phyloP scores from a whole-genome alignment of 176 grass and related monocot genomes.

The Oryza australiensis region DNA sequence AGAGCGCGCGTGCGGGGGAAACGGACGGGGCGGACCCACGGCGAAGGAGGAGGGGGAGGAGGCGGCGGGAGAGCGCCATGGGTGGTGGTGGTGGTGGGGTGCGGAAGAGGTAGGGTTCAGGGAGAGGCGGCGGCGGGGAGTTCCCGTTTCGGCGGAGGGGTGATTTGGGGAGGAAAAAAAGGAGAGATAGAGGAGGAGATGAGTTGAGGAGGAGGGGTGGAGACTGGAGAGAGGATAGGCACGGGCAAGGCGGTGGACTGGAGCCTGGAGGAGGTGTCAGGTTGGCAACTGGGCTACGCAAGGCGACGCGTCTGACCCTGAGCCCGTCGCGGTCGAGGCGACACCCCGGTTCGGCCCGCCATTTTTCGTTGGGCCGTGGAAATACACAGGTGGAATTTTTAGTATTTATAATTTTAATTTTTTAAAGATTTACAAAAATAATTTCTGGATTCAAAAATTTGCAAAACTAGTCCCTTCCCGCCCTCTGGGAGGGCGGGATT shows the following conservation, averaged over 20 bases:
- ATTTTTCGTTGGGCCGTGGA: not conserved
- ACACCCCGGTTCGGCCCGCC: not conserved
- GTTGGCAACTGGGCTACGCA: constrained; percentile 22
- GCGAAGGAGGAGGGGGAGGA: constrained; percentile 52
- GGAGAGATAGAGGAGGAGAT: not conserved
- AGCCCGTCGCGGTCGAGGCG: not conserved
- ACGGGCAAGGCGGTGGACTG: not conserved
- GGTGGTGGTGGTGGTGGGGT: not conserved
- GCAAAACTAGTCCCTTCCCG: too few relatives aligned
- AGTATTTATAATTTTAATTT: too few relatives aligned
- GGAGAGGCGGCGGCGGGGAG: not conserved
- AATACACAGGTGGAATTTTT: not conserved
- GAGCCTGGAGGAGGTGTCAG: not conserved
- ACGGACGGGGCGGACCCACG: constrained; percentile 16
- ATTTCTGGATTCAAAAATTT: too few relatives aligned
- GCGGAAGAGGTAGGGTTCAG: constrained; percentile 32
- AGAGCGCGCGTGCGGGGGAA: constrained; percentile 30
- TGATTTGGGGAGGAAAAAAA: constrained; percentile 35
- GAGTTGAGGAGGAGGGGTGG: too few relatives aligned
- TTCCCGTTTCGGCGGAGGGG: constrained; percentile 46
- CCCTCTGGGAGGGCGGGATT: too few relatives aligned
- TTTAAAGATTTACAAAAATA: too few relatives aligned
- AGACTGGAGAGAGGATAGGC: not conserved
- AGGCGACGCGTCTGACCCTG: not conserved
- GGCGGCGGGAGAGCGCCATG: constrained; percentile 57